These are phyloP conservation scores for Naegleria fowleri DNA, from an alignment of 208 protist genomes.

Conservation along the genomic window DNA sequence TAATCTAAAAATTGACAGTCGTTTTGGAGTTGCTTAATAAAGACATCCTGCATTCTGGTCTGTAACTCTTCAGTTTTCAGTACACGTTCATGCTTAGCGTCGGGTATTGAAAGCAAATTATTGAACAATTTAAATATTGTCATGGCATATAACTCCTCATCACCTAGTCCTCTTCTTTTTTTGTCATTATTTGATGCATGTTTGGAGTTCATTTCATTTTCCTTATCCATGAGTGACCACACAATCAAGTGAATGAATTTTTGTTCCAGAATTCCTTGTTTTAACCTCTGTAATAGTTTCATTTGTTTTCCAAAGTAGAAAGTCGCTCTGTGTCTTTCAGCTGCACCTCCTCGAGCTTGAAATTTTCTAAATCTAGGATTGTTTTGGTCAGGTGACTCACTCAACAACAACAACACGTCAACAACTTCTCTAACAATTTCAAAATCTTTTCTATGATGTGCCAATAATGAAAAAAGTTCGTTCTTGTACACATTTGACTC, in stretches of 20 bases:
- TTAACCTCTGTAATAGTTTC: neutral
- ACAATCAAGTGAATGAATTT: neutral
- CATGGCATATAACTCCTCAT: neutral
- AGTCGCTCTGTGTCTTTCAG: neutral
- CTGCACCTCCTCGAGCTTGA: neutral
- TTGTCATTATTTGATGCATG: neutral
- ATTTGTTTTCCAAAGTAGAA: neutral
- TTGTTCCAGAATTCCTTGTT: neutral
- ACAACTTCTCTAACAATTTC: neutral
- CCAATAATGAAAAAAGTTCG: neutral
- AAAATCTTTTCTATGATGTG: neutral
- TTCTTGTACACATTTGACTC: neutral
- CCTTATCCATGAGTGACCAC: neutral
- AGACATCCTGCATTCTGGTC: neutral
- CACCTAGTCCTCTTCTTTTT: neutral
- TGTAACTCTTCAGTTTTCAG: neutral
- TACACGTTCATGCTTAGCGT: neutral
- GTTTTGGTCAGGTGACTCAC: neutral
- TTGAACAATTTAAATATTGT: neutral
- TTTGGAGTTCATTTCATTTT: neutral
- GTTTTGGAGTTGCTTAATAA: neutral
- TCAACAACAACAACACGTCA: neutral
- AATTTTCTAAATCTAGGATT: neutral
- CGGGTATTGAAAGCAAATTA: neutral
- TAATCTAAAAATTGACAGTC: neutral